Conservation (phyloP, 2,329 filamentous ascomycete species). For the Diaporthe vexans region DNA sequence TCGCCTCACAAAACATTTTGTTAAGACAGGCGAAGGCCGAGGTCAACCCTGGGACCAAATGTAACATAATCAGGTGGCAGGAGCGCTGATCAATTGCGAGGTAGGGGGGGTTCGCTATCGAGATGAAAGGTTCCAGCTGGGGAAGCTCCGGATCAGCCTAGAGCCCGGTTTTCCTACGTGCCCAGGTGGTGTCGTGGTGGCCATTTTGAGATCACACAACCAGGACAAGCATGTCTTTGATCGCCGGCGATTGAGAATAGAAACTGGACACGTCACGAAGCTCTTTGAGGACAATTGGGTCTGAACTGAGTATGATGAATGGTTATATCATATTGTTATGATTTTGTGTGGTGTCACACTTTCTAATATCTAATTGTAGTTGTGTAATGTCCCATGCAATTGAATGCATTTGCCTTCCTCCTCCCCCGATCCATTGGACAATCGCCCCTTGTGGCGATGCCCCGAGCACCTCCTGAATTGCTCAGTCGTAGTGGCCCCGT, state of each 20-base stretch:
- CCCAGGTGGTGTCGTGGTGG: background rate
- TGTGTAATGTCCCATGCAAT: background rate
- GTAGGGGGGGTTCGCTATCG: background rate
- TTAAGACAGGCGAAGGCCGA: background rate
- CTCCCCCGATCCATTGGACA: background rate
- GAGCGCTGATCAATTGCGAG: background rate
- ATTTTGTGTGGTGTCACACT: slow-evolving; percentile 9
- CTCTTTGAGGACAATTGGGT: background rate
- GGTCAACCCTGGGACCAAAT: background rate
- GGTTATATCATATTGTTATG: slow-evolving; percentile 18
- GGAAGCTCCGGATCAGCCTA: slow-evolving; percentile 7
- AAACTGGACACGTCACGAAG: slow-evolving; percentile 13
- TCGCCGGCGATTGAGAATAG: background rate
- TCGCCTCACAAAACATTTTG: background rate
- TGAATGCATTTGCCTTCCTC: background rate
- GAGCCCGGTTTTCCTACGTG: background rate
- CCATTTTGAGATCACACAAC: background rate
- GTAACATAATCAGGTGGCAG: background rate
- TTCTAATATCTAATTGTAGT: slow-evolving; percentile 12
- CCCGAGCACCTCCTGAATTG: slow-evolving; percentile 1
- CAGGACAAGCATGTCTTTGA: background rate
- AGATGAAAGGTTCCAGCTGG: slow-evolving; percentile 16
- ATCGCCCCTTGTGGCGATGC: slow-evolving; percentile 20
- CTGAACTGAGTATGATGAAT: background rate
- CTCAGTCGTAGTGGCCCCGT: background rate